phyloP scores from a whole-genome alignment of 164 flowering plant species.

The Vitis labrusca region DNA sequence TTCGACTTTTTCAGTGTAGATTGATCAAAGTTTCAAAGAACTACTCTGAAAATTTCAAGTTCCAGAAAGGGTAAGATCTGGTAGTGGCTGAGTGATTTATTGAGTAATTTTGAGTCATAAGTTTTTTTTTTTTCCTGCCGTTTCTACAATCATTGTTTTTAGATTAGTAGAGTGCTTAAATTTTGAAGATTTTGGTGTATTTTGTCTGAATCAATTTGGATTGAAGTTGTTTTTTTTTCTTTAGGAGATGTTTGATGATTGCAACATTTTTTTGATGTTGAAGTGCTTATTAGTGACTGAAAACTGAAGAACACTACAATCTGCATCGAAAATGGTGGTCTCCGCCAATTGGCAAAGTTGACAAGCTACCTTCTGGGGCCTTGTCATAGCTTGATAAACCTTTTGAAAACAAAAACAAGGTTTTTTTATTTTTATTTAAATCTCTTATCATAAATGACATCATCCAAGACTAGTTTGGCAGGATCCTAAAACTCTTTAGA shows the following conservation, averaged over 20 bases:
- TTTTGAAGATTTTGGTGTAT: neutral
- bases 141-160: neutral
- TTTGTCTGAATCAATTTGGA: neutral
- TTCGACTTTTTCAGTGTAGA: neutral
- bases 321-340: slow-evolving; percentile 29
- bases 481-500: slow-evolving; percentile 13
- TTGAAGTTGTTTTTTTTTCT: neutral
- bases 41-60: no score
- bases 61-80: no score
- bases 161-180: no score
- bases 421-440: slow-evolving; percentile 20
- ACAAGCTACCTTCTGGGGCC: slow-evolving; percentile 36
- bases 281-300: slow-evolving; percentile 17
- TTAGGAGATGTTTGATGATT: neutral
- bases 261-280: neutral
- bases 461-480: slow-evolving; percentile 14
- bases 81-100: no score
- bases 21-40: no score
- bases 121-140: neutral
- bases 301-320: slow-evolving; percentile 18
- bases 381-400: slow-evolving; percentile 31
- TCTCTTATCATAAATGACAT: slow-evolving; percentile 22
- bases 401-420: slow-evolving; percentile 18
- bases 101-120: neutral
- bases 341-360: slow-evolving; percentile 32